phyloP scores from a whole-genome alignment of 2,329 filamentous ascomycete genomes.

The Sordariomycetes sp. region DNA sequence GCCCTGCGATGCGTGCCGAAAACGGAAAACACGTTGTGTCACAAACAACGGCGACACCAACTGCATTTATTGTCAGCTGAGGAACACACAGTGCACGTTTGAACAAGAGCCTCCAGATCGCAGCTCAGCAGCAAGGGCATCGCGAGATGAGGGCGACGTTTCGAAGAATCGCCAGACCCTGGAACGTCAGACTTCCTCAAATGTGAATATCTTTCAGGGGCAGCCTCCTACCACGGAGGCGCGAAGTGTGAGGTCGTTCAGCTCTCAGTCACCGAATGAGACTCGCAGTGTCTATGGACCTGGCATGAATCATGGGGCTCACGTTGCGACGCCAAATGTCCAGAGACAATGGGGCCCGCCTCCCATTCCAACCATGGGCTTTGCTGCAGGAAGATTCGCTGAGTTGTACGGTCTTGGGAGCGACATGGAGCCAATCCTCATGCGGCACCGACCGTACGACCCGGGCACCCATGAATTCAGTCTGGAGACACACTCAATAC shows the following conservation, averaged over 20 bases:
- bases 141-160: too few relatives aligned
- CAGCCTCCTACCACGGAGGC: too few relatives aligned
- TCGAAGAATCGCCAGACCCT: too few relatives aligned
- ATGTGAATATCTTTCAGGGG: too few relatives aligned
- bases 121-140: too few relatives aligned
- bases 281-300: too few relatives aligned
- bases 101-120: constrained; percentile 3
- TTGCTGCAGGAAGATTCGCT: constrained; percentile 14
- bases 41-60: constrained; percentile 2
- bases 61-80: constrained; percentile 9
- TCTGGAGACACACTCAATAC: constrained; percentile 53
- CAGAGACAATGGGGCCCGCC: constrained; percentile 7
- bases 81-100: constrained; percentile 7
- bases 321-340: constrained; percentile 8
- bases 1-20: constrained; percentile 11
- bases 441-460: constrained; percentile 41
- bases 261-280: too few relatives aligned
- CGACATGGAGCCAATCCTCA: constrained; percentile 23
- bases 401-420: constrained; percentile 22
- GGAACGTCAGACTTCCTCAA: too few relatives aligned
- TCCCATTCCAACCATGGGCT: constrained; percentile 14
- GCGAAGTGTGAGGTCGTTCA: too few relatives aligned
- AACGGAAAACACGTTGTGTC: constrained; percentile 7
- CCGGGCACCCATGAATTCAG: constrained; percentile 24
- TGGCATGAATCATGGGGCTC: too few relatives aligned